Conservation (phyloP, 192 early-diverging fungal species). For the Cetraspora pellucida region DNA sequence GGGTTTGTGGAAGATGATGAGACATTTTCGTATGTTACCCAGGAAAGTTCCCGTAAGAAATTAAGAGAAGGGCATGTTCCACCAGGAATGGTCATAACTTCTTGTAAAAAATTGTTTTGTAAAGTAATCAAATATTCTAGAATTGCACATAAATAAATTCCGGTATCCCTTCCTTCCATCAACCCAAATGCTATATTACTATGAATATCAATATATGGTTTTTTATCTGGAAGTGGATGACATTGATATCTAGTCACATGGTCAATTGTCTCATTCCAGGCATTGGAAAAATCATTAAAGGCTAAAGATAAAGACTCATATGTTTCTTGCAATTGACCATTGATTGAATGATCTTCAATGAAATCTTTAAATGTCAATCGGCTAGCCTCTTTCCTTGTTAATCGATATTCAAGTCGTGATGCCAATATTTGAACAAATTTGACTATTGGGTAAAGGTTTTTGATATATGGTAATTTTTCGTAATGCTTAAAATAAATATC, state of each 20-base stretch:
- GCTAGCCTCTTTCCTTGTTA: conserved; percentile 30
- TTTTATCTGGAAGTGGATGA: not conserved
- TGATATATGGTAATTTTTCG: conserved; percentile 9
- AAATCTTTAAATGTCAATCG: conserved; percentile 24
- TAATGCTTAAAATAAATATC: conserved; percentile 21
- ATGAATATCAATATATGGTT: not conserved
- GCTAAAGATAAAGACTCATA: not conserved
- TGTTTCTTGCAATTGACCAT: not conserved
- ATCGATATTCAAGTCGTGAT: conserved; percentile 6
- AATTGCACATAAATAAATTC: conserved; percentile 22
- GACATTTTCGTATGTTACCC: not conserved
- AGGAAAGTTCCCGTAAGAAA: conserved; percentile 20
- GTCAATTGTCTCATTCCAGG: conserved; percentile 27
- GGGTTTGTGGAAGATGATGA: not conserved
- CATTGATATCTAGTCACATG: conserved; percentile 19
- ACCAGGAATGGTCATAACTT: conserved; percentile 13
- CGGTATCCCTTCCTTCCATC: conserved; percentile 22
- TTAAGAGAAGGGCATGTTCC: conserved; percentile 5
- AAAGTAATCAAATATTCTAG: conserved; percentile 17
- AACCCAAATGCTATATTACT: conserved; percentile 14
- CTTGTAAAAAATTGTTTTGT: conserved; percentile 35
- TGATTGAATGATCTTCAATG: conserved; percentile 13
- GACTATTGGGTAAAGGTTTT: conserved; percentile 23
- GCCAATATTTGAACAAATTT: conserved; percentile 29
- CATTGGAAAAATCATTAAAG: conserved; percentile 22